Conservation (phyloP, 768 basidiomycete genomes). For the Wakefieldia striispora region DNA sequence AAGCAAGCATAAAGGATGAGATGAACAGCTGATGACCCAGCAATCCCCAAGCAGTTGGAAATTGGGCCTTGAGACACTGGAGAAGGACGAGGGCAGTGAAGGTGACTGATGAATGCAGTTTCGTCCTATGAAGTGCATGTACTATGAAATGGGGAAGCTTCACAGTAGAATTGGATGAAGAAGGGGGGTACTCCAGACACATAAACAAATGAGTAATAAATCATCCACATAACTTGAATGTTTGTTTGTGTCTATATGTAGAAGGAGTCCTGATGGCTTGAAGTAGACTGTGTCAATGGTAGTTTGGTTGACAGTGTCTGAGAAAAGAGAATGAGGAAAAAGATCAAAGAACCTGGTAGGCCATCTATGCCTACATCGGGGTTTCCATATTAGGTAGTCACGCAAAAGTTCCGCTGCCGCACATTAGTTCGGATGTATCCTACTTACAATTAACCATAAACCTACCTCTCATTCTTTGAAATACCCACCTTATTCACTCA, state of each 20-base stretch:
- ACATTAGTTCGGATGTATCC: no score
- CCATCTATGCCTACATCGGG: no score
- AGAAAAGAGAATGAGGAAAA: no score
- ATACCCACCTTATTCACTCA: no score
- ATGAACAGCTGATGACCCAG: conserved; percentile 47
- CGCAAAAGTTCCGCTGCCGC: no score
- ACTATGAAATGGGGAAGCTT: conserved; percentile 63
- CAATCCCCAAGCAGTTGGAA: conserved; percentile 71
- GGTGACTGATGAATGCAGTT: conserved; percentile 53
- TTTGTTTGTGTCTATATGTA: conserved; percentile 63
- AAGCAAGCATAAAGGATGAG: conserved; percentile 70
- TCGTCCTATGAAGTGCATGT: no score
- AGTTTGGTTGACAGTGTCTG: no score
- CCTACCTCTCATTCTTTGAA: no score
- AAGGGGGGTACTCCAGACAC: conserved; percentile 78
- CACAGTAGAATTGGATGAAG: conserved; percentile 28
- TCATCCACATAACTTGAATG: conserved; percentile 63
- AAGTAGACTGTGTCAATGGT: conserved; percentile 4
- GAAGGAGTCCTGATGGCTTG: conserved; percentile 26
- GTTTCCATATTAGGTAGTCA: no score
- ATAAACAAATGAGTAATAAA: conserved; percentile 86
- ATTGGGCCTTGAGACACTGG: conserved; percentile 64
- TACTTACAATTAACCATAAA: no score
- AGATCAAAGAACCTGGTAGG: no score
- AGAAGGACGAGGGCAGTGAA: conserved; percentile 41